Conservation (phyloP, 495 filamentous ascomycete genomes). For the Xylaria curta region DNA sequence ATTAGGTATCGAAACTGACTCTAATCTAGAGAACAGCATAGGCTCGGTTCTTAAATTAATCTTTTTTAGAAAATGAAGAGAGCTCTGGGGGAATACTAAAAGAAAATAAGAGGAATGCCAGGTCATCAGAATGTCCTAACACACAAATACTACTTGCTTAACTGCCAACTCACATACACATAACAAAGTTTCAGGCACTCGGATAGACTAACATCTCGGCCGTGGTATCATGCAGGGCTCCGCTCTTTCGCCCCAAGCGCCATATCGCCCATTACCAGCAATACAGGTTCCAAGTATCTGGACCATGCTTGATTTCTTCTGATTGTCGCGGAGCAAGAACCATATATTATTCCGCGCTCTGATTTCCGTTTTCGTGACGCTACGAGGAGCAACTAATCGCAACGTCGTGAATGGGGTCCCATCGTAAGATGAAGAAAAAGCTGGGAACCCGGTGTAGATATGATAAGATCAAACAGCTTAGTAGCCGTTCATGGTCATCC, state of each 20-base stretch:
- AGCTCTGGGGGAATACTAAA: conserved; percentile 47
- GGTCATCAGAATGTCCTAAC: conserved; percentile 39
- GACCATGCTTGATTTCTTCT: conserved; percentile 29
- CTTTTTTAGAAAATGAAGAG: conserved; percentile 41
- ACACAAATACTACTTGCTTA: conserved; percentile 43
- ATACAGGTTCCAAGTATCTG: conserved; percentile 35
- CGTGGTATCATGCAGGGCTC: conserved; percentile 36
- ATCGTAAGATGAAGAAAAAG: neutral
- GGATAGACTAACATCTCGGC: conserved; percentile 31
- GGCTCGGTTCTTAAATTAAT: conserved; percentile 46
- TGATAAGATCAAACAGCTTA: conserved; percentile 49
- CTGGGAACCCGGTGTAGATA: conserved; percentile 26
- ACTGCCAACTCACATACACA: conserved; percentile 38
- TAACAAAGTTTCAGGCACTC: conserved; percentile 29
- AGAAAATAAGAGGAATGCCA: conserved; percentile 44
- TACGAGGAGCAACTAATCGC: conserved; percentile 4
- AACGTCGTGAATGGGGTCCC: neutral
- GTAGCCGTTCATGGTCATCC: conserved; percentile 98
- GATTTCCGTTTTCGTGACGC: neutral
- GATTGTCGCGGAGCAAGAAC: conserved; percentile 28
- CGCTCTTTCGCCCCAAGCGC: conserved; percentile 26
- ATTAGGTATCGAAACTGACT: conserved; percentile 55
- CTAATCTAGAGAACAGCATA: conserved; percentile 49
- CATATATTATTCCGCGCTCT: conserved; percentile 19
- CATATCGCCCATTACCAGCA: conserved; percentile 25